Evolutionary conservation across 768 basidiomycete genomes (phyloP).

Genomic region (Hericium rajendrae): DNA sequence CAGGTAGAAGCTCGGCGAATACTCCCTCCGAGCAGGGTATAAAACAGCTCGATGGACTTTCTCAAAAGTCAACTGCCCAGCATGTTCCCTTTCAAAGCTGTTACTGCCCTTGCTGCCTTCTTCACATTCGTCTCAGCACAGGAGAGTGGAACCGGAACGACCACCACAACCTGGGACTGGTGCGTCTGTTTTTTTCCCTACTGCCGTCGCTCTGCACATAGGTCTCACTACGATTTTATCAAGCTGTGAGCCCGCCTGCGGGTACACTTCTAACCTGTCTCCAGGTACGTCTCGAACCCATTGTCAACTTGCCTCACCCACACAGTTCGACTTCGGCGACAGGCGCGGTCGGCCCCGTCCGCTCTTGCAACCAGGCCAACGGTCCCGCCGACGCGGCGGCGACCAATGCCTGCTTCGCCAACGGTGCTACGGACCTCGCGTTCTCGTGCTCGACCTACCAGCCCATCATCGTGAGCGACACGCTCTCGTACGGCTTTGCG

Average conservation of each 20-base stretch:
- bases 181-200: not conserved
- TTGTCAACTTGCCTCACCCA: too few species aligned
- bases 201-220: not conserved
- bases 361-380: constrained; percentile 11
- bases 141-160: not conserved
- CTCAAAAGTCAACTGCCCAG: not conserved
- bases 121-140: not conserved
- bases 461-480: constrained; percentile 15
- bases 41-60: too few species aligned
- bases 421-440: constrained; percentile 4
- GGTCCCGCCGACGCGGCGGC: constrained; percentile 11
- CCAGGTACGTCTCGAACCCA: not conserved
- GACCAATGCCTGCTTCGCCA: constrained; percentile 14
- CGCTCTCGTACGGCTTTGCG: constrained; percentile 11
- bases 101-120: not conserved
- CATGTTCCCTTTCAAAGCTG: not conserved
- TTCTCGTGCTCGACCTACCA: constrained; percentile 14
- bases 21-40: too few species aligned
- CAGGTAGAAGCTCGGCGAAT: too few species aligned
- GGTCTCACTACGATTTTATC: not conserved
- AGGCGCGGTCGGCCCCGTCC: constrained; percentile 11
- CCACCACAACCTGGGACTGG: not conserved
- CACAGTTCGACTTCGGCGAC: not conserved
- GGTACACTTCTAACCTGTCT: not conserved
- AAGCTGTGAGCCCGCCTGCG: not conserved